Percentiles rank a stretch among this genome's conserved stretches.
Conservation (phyloP, 2,329 filamentous ascomycete species). For the Neonectria sp. region DNA sequence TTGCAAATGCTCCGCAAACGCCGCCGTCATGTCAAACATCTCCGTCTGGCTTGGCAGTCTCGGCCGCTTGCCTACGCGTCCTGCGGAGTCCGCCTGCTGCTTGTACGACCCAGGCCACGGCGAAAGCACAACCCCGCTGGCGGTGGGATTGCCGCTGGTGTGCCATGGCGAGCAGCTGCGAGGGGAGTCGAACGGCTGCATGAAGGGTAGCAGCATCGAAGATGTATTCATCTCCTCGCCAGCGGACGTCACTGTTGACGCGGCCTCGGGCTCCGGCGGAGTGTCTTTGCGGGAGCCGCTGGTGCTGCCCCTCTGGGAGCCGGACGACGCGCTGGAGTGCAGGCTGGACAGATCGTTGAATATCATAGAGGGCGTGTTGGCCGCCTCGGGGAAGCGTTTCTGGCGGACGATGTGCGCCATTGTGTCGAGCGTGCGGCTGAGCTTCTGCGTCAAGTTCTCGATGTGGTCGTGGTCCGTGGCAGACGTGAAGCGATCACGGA, state of each 20-base stretch:
- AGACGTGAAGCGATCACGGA: constrained; percentile 39
- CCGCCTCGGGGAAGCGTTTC: constrained; percentile 29
- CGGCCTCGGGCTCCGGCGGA: constrained; percentile 38
- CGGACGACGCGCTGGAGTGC: constrained; percentile 41
- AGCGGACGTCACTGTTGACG: constrained; percentile 32
- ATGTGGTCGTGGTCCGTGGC: constrained; percentile 36
- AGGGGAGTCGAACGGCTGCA: constrained; percentile 38
- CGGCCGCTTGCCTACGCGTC: constrained; percentile 38
- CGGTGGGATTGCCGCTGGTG: constrained; percentile 7
- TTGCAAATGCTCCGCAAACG: constrained; percentile 38
- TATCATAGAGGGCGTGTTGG: constrained; percentile 38
- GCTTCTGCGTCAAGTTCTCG: constrained; percentile 40
- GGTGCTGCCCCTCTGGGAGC: constrained; percentile 36
- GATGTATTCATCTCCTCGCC: constrained; percentile 30
- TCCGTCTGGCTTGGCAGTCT: constrained; percentile 41
- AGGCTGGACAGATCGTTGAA: constrained; percentile 45
- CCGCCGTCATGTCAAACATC: constrained; percentile 40
- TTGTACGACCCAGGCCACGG: constrained; percentile 43
- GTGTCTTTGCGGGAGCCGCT: constrained; percentile 42
- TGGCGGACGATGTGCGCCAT: constrained; percentile 41
- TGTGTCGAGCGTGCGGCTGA: constrained; percentile 36
- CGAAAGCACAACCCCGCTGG: constrained; percentile 12
- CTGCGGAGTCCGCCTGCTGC: constrained; percentile 36
- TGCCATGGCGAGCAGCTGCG: constrained; percentile 35
- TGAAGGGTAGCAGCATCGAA: constrained; percentile 40